Conservation (phyloP, 225 moss, liverwort and hornwort genomes). For the Asterella californica region DNA sequence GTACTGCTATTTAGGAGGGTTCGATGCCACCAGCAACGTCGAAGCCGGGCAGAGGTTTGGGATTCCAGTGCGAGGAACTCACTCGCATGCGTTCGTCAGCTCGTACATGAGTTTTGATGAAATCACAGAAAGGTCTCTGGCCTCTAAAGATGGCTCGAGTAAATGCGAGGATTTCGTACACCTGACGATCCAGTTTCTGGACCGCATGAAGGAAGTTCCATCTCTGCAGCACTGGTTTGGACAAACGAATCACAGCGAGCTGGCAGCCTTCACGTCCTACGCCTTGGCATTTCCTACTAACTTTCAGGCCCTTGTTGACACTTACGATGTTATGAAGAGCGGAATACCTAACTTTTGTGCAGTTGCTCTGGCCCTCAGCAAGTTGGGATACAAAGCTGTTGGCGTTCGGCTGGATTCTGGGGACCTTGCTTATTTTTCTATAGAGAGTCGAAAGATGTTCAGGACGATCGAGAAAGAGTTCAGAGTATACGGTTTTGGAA, state of each 20-base stretch:
- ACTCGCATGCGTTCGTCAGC: constrained; percentile 95
- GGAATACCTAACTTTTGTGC: constrained; percentile 97
- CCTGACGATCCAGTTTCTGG: constrained; percentile 62
- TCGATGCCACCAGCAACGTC: constrained; percentile 89
- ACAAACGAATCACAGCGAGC: constrained; percentile 83
- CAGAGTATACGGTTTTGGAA: constrained; percentile 62
- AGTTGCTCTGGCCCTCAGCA: constrained; percentile 86
- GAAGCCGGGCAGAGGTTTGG: constrained; percentile 82
- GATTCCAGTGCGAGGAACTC: constrained; percentile 88
- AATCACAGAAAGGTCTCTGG: constrained; percentile 61
- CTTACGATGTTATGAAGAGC: constrained; percentile 79
- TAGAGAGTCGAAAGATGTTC: constrained; percentile 65
- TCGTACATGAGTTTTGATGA: constrained; percentile 95
- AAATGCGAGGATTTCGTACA: constrained; percentile 74
- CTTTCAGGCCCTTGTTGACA: constrained; percentile 95
- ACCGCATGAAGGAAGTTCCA: constrained; percentile 57
- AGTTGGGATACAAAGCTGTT: constrained; percentile 82
- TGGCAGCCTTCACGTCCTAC: constrained; percentile 86
- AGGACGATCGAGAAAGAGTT: constrained; percentile 61
- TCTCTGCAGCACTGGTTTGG: constrained; percentile 48
- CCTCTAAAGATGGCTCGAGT: constrained; percentile 45
- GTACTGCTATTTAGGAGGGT: constrained; percentile 88
- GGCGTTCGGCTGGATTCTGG: constrained; percentile 91
- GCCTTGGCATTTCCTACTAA: constrained; percentile 82
- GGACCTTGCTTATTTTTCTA: constrained; percentile 78